Conservation (phyloP, 1,284 basidiomycete genomes). For the Cronartium quercuum region DNA sequence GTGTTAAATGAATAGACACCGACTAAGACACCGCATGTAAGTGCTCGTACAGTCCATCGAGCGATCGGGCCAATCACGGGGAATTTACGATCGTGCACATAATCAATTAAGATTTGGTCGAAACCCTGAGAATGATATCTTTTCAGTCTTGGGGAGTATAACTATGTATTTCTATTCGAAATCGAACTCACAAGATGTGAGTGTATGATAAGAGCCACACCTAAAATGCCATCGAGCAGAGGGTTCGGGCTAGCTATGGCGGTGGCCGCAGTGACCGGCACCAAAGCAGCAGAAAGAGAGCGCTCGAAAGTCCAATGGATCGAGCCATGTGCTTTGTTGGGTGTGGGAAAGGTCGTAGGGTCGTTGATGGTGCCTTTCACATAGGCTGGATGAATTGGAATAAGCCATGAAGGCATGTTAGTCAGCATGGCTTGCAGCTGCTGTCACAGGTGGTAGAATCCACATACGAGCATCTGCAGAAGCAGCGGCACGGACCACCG, state of each 20-base stretch:
- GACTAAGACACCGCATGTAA: constrained; percentile 76
- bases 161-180: not conserved
- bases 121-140: constrained; percentile 45
- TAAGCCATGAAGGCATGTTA: not conserved
- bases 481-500: constrained; percentile 3
- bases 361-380: constrained; percentile 93
- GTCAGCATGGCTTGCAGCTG: not conserved
- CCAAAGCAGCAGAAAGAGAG: constrained; percentile 73
- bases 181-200: constrained; percentile 70
- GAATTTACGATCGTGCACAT: constrained; percentile 90
- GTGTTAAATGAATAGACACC: constrained; percentile 97
- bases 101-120: constrained; percentile 58
- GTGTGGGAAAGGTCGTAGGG: constrained; percentile 76
- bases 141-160: constrained; percentile 37
- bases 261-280: constrained; percentile 65
- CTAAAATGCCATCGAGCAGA: constrained; percentile 79
- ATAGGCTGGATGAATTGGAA: constrained; percentile 63
- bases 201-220: constrained; percentile 80
- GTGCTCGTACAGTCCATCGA: constrained; percentile 68
- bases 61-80: constrained; percentile 64
- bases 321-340: constrained; percentile 76
- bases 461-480: constrained; percentile 19
- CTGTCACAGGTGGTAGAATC: too few species aligned
- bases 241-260: constrained; percentile 56
- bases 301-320: constrained; percentile 99